Percentiles rank a stretch among this genome's conserved stretches.
These are phyloP conservation scores for Nicotiana paniculata DNA, from an alignment of 257 asterid species.

Conservation along the genomic window DNA sequence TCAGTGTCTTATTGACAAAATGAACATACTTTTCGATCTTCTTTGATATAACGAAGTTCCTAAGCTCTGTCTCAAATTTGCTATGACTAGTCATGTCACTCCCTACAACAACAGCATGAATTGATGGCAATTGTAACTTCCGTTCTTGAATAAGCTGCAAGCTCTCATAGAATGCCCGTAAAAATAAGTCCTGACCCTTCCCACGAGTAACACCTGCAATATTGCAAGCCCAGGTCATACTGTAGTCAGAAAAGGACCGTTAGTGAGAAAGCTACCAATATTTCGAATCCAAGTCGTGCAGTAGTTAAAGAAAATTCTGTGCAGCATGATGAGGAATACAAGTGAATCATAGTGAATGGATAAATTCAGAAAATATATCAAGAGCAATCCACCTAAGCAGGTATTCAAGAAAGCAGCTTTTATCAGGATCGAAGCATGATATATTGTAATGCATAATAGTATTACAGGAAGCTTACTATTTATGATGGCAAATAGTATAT, in stretches of 20 bases:
- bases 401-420: neutral
- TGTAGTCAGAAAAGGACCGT: neutral
- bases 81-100: conserved; percentile 84
- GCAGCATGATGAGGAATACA: neutral
- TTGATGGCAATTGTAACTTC: conserved; percentile 57
- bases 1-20: conserved; percentile 86
- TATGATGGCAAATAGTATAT: conserved; percentile 71
- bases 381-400: neutral
- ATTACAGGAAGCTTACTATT: conserved; percentile 53
- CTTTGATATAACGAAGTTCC: conserved; percentile 58
- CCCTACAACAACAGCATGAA: conserved; percentile 86
- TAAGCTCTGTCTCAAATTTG: conserved; percentile 78
- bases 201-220: conserved; percentile 95
- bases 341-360: neutral
- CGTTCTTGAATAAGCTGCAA: conserved; percentile 56
- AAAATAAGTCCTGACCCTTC: conserved; percentile 93
- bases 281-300: neutral
- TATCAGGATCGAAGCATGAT: neutral
- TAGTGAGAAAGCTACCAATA: neutral
- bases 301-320: neutral
- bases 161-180: conserved; percentile 70
- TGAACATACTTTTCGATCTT: conserved; percentile 61
- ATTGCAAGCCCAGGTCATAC: conserved; percentile 15
- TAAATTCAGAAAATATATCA: neutral
- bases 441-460: neutral